Base-by-base conservation (phyloP, 2,329 filamentous ascomycete genomes). In the Pseudogymnoascus sp. region DNA sequence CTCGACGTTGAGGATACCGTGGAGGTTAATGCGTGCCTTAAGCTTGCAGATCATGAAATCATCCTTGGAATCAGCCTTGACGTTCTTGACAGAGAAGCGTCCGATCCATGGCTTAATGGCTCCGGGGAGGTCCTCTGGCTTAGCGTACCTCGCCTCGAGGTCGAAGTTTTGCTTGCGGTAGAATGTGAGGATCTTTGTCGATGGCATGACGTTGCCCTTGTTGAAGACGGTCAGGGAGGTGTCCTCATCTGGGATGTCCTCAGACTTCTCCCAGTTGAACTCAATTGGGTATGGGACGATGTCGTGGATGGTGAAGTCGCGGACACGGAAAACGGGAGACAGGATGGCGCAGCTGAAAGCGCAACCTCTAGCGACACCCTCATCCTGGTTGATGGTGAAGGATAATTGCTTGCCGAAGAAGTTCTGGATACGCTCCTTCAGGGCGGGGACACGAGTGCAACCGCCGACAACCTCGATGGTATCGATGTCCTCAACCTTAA, bases 11-110 rank as follows among this genome's bases (percentile, higher is more conserved):
- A 99, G 82, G 65, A 99, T 86, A 76, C 95, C 95, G 80, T 97
- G 93, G 68, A 97, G 85, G 80, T 99, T 99, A 63, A 99, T 85
- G 67, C 95, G 88, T 59, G 95, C 93, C 85, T 97, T 97, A 66
- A 99, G 88, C 82, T 99, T 99, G 88, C 95, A 99, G 73, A 97
- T 96, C 93, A 99, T 97, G 77, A 97, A 99, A 75, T 97, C 95
- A 65, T 96, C 91, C 75, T 95, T 93, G 69, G 88, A 85, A 74
- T 96, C 91, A 42, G 91, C 89, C 84, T 97, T 93, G 74, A 99
- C 93, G 53, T 90, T 90, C 85, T 99, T 99, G 76, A 99, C 92
- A 43, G 93, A 96, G 82, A 99, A 99, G 68, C 91, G 88, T 63
- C 95, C 95, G 70, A 99, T 97, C 90, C 93, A 97, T 59, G 95